phyloP scores from a whole-genome alignment of 352 stramenopile species.

The Achlya hypogyna region DNA sequence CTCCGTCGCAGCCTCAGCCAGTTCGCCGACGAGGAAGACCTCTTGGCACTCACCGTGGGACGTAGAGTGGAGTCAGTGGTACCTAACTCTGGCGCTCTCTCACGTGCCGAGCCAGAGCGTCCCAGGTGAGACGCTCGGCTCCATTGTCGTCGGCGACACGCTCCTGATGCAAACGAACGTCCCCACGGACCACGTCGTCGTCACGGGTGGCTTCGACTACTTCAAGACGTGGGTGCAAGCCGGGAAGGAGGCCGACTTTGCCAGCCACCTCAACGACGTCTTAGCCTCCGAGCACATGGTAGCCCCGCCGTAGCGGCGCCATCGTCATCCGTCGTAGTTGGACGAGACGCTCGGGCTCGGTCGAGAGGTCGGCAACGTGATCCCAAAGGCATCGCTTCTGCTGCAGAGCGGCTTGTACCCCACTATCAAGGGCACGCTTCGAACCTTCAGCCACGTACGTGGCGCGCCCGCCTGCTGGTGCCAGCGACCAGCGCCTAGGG shows the following conservation, averaged over 20 bases:
- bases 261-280: constrained; percentile 29
- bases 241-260: constrained; percentile 36
- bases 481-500: constrained; percentile 19
- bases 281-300: constrained; percentile 66
- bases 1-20: no score
- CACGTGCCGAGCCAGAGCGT: constrained; percentile 6
- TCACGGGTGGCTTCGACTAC: constrained; percentile 49
- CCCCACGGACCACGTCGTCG: constrained; percentile 23
- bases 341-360: background rate
- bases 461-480: background rate
- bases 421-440: constrained; percentile 37
- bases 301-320: no score
- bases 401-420: constrained; percentile 39
- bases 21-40: no score
- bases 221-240: constrained; percentile 53
- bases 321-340: no score
- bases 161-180: constrained; percentile 24
- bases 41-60: no score
- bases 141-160: constrained; percentile 50
- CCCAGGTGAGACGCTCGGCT: constrained; percentile 26
- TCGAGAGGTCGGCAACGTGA: background rate
- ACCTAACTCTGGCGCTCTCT: constrained; percentile 28
- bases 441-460: constrained; percentile 30
- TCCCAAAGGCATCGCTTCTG: constrained; percentile 24
- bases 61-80: constrained; percentile 47